Percentiles rank a stretch among this genome's conserved stretches.
Evolutionary conservation across 306 rosid species (phyloP).

Genomic region (Arachis hypogaea): DNA sequence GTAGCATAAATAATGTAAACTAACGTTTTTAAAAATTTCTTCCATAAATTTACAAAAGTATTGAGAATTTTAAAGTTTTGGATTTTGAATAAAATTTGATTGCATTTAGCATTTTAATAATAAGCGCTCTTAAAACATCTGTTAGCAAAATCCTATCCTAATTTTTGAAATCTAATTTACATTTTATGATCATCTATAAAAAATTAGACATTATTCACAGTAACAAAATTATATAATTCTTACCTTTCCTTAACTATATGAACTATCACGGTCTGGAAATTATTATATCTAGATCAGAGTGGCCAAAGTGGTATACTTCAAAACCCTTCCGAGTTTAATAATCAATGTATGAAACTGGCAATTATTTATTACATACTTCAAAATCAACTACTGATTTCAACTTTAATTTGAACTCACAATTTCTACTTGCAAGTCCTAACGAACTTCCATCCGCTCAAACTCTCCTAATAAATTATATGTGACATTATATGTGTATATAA

Average conservation of each 20-base stretch:
- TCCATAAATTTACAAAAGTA: too few species aligned
- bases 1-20: too few species aligned
- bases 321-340: not conserved
- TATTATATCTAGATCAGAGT: not conserved
- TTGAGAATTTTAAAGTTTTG: too few species aligned
- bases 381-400: not conserved
- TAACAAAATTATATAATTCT: not conserved
- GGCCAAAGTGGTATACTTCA: not conserved
- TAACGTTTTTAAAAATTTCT: too few species aligned
- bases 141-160: too few species aligned
- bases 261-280: not conserved
- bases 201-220: too few species aligned
- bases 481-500: not conserved
- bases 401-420: not conserved
- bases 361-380: slow-evolving; percentile 2
- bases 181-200: not conserved
- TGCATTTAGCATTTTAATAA: too few species aligned
- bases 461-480: not conserved
- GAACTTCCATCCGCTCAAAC: not conserved
- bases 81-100: too few species aligned
- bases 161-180: too few species aligned
- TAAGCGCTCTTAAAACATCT: too few species aligned
- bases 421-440: not conserved
- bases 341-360: not conserved
- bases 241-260: not conserved